Conservation (phyloP, 257 asterid species). For the Fraxinus excelsior region DNA sequence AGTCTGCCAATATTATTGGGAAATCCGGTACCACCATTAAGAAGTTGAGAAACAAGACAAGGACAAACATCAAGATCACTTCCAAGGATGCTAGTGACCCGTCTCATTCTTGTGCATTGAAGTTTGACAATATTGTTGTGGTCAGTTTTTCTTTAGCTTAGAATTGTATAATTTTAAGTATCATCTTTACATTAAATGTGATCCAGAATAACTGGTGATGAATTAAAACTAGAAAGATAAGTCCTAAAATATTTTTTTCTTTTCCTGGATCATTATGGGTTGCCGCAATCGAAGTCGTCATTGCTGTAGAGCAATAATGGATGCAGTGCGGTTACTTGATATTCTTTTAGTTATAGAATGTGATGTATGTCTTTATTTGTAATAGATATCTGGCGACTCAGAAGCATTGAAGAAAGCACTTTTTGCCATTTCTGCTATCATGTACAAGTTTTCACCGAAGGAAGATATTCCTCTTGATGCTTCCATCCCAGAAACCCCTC, state of each 20-base stretch:
- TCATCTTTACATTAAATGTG: not conserved
- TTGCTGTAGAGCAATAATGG: not conserved
- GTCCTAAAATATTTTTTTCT: conserved; percentile 1
- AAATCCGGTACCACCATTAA: conserved; percentile 85
- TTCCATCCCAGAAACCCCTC: conserved; percentile 65
- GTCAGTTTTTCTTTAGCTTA: conserved; percentile 49
- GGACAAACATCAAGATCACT: conserved; percentile 62
- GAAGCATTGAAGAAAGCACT: conserved; percentile 83
- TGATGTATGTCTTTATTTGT: conserved; percentile 23
- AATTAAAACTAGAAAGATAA: conserved; percentile 11
- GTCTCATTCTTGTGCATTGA: conserved; percentile 83
- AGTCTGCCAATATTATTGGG: conserved; percentile 85
- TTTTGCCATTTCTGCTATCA: conserved; percentile 89
- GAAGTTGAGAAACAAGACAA: conserved; percentile 71
- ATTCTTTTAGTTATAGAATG: not conserved
- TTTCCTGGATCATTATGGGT: conserved; percentile 11
- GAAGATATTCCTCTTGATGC: conserved; percentile 86
- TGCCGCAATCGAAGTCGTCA: not conserved
- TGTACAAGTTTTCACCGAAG: conserved; percentile 84
- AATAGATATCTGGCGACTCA: conserved; percentile 81
- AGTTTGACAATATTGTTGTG: conserved; percentile 86
- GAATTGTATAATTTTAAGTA: not conserved
- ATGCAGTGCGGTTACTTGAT: conserved; percentile 18
- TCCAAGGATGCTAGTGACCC: conserved; percentile 76
- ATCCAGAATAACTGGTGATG: conserved; percentile 19